Conservation (phyloP, 192 early-diverging fungal genomes). For the Paraglomus occultum region DNA sequence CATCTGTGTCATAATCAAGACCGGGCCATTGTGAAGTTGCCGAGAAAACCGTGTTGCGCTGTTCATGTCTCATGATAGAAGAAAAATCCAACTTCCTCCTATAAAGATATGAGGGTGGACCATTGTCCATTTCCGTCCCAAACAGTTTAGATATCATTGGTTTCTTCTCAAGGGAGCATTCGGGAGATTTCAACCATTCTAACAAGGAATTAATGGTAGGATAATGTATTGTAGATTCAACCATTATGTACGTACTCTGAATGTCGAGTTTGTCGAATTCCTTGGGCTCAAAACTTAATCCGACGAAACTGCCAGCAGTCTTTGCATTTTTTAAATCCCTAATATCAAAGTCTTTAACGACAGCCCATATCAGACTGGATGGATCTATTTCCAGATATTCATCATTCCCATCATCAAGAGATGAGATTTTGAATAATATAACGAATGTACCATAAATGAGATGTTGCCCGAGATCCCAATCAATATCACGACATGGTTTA, state of each 20-base stretch:
- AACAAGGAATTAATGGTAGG: background rate
- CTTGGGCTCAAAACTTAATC: background rate
- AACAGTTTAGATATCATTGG: background rate
- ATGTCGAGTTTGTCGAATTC: slow-evolving; percentile 1
- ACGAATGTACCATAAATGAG: slow-evolving; percentile 14
- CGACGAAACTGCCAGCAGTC: background rate
- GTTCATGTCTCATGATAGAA: background rate
- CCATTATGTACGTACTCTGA: background rate
- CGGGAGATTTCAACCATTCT: background rate
- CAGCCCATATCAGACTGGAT: background rate
- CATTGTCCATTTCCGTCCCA: background rate
- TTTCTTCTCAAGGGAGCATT: no score
- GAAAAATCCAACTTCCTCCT: slow-evolving; percentile 1
- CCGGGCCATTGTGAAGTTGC: background rate
- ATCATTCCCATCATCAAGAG: background rate
- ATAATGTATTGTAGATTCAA: background rate
- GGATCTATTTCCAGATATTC: background rate
- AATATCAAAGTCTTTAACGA: background rate
- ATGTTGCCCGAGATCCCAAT: background rate
- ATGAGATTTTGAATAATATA: slow-evolving; percentile 1
- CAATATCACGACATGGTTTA: background rate
- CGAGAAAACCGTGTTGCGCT: background rate
- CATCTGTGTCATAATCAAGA: background rate
- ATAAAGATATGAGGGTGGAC: background rate
- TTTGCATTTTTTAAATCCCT: background rate